Evolutionary conservation across 2,329 filamentous ascomycete species (phyloP), one percentile per base, ranked within the genome.

Genomic region (Botrytis byssoidea): DNA sequence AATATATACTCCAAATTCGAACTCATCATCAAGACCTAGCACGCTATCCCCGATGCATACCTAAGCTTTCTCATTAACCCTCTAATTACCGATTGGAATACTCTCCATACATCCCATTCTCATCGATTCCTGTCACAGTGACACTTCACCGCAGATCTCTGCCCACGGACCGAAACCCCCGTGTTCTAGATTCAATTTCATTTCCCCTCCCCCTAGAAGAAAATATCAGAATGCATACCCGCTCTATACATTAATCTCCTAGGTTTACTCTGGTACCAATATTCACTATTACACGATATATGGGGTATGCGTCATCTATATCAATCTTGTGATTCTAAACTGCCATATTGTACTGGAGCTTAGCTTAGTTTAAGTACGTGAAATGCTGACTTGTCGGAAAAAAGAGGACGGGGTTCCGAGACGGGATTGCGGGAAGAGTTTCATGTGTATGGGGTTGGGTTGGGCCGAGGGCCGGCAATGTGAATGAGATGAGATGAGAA

Each of bases 381-480:
- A 55, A 55, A 55, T 7, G 25, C 16, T 55, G 48, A 55, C 25
- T 48, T 71, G 22, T 25, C 42, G 51, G 57, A 63, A 71, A 63
- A 10, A 60, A 63, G 29, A 29, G 4, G 40, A 63, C 37, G 42
- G 12, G 55, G n/a, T 20, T 44, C 68, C 57, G 68, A 63, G 16
- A 35, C 59, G 55, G 69, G 57, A 71, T 66, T 66, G 20, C 64
- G 64, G 64, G 44, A 66, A 51, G 29, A 22, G 29, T 61, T 61
- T 37, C 35, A 35, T 7, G 25, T 18, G 51, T 37, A 37, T 59
- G 55, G 29, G 59, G 35, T 25, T 25, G 29, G 20, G 12, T 14
- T 32, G n/a, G 48, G 25, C 25, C 29, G n/a, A 18, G 32, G 59
- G 32, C 12, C 10, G 22, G 22, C 40, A 35, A 4, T 61, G 35